Conservation (phyloP, 177 flowering plant species). For the Vitis hybrid region DNA sequence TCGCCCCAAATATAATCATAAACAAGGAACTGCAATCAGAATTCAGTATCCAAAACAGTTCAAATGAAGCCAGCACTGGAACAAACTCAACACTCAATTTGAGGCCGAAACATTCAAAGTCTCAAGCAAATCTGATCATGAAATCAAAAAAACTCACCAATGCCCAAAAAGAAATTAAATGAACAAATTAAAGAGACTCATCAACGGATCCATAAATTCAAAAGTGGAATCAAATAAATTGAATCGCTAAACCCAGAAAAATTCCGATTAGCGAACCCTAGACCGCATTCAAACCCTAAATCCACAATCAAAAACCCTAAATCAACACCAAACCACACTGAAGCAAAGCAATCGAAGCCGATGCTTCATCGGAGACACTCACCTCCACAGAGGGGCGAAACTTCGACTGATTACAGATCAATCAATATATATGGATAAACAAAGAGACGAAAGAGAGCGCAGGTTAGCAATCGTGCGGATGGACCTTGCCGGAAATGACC, state of each 20-base stretch:
- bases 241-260: slow-evolving; percentile 16
- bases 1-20: background rate
- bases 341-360: slow-evolving; percentile 15
- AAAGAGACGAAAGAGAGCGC: slow-evolving; percentile 19
- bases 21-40: background rate
- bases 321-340: slow-evolving; percentile 1
- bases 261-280: slow-evolving; percentile 26
- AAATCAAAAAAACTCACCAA: slow-evolving; percentile 8
- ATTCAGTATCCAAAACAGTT: slow-evolving; percentile 7
- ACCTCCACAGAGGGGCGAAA: slow-evolving; percentile 10
- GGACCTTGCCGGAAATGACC: slow-evolving; percentile 21
- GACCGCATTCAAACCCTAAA: slow-evolving; percentile 18
- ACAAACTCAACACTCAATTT: background rate
- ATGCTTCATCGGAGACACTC: slow-evolving; percentile 9
- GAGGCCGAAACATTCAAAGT: slow-evolving; percentile 8
- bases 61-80: slow-evolving; percentile 1
- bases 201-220: slow-evolving; percentile 30
- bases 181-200: slow-evolving; percentile 19
- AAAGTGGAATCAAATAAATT: slow-evolving; percentile 8
- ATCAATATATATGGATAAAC: background rate
- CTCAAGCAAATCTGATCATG: slow-evolving; percentile 5
- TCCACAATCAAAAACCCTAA: slow-evolving; percentile 18
- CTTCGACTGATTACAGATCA: slow-evolving; percentile 5
- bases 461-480: slow-evolving; percentile 35
- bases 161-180: background rate